Base-by-base conservation (phyloP, 2,329 filamentous ascomycete species). In the Alternaria tenuissima region DNA sequence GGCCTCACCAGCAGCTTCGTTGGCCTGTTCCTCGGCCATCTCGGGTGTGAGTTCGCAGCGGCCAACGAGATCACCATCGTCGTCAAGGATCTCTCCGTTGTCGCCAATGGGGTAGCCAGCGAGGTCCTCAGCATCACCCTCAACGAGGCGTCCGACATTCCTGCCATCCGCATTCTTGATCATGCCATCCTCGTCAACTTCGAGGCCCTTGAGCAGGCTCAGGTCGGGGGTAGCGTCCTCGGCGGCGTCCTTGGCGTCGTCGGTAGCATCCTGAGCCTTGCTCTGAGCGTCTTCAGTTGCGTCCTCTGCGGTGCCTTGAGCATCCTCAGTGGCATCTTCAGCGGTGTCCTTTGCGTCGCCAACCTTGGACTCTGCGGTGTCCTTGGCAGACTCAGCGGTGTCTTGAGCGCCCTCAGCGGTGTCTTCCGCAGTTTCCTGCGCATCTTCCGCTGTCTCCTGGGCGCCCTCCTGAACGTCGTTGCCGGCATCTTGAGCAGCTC, bases 81-180 rank as follows among this genome's bases (percentile, higher is more conserved):
- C 82, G 59, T 86, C 83, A 24, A 86, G 80, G 30, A 87, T 86
- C 67, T 86, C 83, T 58, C 85, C 85, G 14, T 85, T 79, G 38
- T 85, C 81, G 57, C 84, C 83, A 59, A 85, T 84, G 16, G 77
- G 78, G 70, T 85, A 85, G 36, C 83, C 83, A 51, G 76, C 80
- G 46, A 85, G 82, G 61, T 84, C 82, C 70, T 85, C 82, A 22
- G 82, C 82, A 57, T 85, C 83, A 59, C 83, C 83, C 68, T 85
- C 83, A 30, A 80, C 81, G 42, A 85, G 81, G 51, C 79, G 79
- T 55, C 82, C 83, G 54, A 85, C 73, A 4, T 77, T 69, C 52
- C 84, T 83, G 67, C 83, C 83, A 32, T 84, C 80, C 52, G 79
- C 74, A 67, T 86, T 82, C 65, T 82, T 78, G 65, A 88, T 81